Base-by-base conservation (phyloP, 352 stramenopile species). In the Paralagenidium karlingii region DNA sequence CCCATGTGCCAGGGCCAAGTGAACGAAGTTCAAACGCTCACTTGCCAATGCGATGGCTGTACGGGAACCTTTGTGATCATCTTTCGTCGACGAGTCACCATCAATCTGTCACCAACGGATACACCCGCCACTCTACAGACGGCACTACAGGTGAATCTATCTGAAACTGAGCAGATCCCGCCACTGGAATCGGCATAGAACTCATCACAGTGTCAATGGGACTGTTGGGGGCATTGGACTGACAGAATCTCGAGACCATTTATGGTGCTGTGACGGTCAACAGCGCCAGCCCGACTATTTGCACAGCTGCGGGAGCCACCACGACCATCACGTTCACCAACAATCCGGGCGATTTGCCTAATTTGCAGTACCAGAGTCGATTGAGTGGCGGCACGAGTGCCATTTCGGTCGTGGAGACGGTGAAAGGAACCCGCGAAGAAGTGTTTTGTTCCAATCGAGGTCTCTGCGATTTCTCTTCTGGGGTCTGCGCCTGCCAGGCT, bases 241-340 rank as follows among this genome's bases (percentile, higher is more conserved):
- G n/a, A n/a, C n/a, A n/a, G n/a, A n/a, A n/a, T n/a, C 52, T 85
- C 18, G 60, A 78, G 39, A 77, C 58, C 7, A 62, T 85, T 29
- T 49, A 64, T 6, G 66, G 60, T 11, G n/a, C n/a, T n/a, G n/a
- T n/a, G n/a, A n/a, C n/a, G n/a, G n/a, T n/a, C 15, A 43, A 19
- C 8, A 28, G 41, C 10, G 18, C 24, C 0, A 38, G 31, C 16
- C 26, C 49, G 19, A 56, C 57, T 4, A 40, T 82, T 20, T 81
- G 65, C 38, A 57, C 55, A 13, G 30, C 45, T 1, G 21, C 54
- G 5, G 57, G 60, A 11, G 52, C 49, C 27, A 77, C 60, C 8
- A 70, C 67, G 0, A 63, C 61, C 0, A 81, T 86, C 47, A 69
- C 55, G n/a, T 86, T 86, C 51, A 86, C 64, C 0, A 60, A 79